Evolutionary conservation across 2,329 filamentous ascomycete species (phyloP), one percentile per base, ranked within the genome.

Genomic region (Stromatinia cepivora): DNA sequence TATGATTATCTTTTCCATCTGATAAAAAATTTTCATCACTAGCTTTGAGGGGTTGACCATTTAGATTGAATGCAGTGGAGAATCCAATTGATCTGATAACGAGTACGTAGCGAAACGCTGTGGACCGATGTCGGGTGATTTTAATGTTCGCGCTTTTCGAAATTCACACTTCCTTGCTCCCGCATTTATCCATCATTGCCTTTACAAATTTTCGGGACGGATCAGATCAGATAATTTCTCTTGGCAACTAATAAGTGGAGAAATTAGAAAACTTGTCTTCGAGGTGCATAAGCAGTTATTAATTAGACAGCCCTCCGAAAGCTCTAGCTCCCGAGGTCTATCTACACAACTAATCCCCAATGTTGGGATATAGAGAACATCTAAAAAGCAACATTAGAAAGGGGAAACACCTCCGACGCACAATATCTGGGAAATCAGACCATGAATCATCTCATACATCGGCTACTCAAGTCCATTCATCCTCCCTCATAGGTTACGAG

Each of bases 141-240:
- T 62, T 34, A 34, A 57, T 56, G 34, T n/a, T 11, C 11, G 34
- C 54, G 22, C n/a, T 57, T 46, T 48, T 61, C 42, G 11, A 36
- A 17, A 13, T 50, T 22, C 17, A 36, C 34, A 46, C 4, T 39
- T 31, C 59, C 61, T 34, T 64, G 61, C 61, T 64, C 46, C 46
- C 61, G 46, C 46, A 64, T 52, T 64, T 52, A 42, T 64, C 31
- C 46, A 31, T 52, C 46, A 39, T 52, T 52, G 20, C 61, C 31
- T 34, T 48, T 28, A 28, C 61, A 39, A 63, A 63, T 63, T 39
- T 63, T 42, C 39, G 39, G 39, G 39, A 42, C 61, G 52, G 45
- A 54, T 36, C 67, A 50, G 67, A 69, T 69, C 67, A 56, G 67
- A 69, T 69, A 69, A 69, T n/a, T 56, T 39, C 39, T 65, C 67